Evolutionary conservation across 768 basidiomycete genomes (phyloP).

Genomic region (Serendipita vermifera): DNA sequence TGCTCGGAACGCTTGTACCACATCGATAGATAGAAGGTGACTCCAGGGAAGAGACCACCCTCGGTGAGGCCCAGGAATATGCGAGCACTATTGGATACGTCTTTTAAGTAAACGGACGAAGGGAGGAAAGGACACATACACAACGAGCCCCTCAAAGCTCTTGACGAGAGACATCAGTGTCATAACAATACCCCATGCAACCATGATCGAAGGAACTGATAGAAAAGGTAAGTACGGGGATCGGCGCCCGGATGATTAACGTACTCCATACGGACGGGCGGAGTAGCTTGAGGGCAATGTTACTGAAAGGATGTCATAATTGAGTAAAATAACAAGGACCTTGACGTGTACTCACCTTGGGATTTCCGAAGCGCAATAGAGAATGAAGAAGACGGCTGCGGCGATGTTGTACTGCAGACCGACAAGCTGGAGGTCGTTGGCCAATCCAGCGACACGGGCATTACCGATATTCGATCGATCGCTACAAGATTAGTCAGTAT

Average conservation of each 20-base stretch:
- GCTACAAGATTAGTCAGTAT: conserved; percentile 16
- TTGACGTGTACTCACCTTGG: conserved; percentile 22
- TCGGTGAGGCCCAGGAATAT: conserved; percentile 42
- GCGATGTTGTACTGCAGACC: conserved; percentile 56
- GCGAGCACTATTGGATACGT: background rate
- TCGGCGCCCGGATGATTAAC: background rate
- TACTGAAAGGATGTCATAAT: background rate
- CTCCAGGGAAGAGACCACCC: conserved; percentile 39
- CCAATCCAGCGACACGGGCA: conserved; percentile 46
- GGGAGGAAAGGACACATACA: background rate
- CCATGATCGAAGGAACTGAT: conserved; percentile 6
- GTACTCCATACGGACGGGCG: conserved; percentile 2
- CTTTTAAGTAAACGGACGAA: background rate
- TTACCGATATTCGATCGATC: conserved; percentile 54
- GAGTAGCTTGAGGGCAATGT: conserved; percentile 2
- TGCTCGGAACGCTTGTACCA: conserved; percentile 76
- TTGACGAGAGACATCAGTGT: conserved; percentile 1
- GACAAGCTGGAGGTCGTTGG: conserved; percentile 41
- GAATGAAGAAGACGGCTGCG: conserved; percentile 64
- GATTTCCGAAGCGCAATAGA: conserved; percentile 33
- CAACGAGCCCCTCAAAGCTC: background rate
- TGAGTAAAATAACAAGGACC: background rate
- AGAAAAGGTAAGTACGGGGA: background rate
- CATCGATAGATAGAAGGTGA: conserved; percentile 54
- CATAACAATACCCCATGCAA: conserved; percentile 5